Conservation (phyloP, 1,284 basidiomycete species). For the Cerioporus squamosus region DNA sequence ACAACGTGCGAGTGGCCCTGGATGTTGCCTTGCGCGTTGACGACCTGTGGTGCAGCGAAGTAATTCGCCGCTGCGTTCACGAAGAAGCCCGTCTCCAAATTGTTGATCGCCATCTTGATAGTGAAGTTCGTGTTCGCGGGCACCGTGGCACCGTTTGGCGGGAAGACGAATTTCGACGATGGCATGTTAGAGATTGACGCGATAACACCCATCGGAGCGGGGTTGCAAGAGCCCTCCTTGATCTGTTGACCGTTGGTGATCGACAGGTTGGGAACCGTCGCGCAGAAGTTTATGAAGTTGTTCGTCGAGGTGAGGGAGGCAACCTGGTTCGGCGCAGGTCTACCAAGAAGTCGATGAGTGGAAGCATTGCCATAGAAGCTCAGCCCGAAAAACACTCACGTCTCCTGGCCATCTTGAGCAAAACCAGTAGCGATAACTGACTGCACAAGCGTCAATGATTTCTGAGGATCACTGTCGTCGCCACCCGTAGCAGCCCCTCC, state of each 20-base stretch:
- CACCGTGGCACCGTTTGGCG: constrained; percentile 48
- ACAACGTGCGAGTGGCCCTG: constrained; percentile 68
- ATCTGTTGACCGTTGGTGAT: constrained; percentile 34
- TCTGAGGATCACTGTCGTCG: constrained; percentile 29
- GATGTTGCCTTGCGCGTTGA: constrained; percentile 54
- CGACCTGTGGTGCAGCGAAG: constrained; percentile 58
- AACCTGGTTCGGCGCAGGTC: constrained; percentile 36
- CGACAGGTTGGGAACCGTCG: constrained; percentile 42
- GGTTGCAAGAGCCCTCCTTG: constrained; percentile 33
- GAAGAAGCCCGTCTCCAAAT: constrained; percentile 56
- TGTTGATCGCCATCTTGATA: constrained; percentile 49
- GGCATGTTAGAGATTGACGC: constrained; percentile 51
- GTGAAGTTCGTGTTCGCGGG: constrained; percentile 50
- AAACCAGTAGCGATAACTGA: constrained; percentile 31
- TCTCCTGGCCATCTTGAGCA: constrained; percentile 43
- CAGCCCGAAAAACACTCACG: constrained; percentile 28
- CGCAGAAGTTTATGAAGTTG: constrained; percentile 60
- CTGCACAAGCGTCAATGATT: constrained; percentile 32
- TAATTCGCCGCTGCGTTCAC: constrained; percentile 58
- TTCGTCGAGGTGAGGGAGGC: constrained; percentile 50
- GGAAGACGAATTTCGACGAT: constrained; percentile 50
- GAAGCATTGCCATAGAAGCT: background rate
- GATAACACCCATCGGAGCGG: constrained; percentile 46
- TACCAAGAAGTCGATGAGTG: constrained; percentile 22
- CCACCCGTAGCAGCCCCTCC: background rate